Base-by-base conservation (phyloP, 1,284 basidiomycete genomes). In the Pholiota adiposa region DNA sequence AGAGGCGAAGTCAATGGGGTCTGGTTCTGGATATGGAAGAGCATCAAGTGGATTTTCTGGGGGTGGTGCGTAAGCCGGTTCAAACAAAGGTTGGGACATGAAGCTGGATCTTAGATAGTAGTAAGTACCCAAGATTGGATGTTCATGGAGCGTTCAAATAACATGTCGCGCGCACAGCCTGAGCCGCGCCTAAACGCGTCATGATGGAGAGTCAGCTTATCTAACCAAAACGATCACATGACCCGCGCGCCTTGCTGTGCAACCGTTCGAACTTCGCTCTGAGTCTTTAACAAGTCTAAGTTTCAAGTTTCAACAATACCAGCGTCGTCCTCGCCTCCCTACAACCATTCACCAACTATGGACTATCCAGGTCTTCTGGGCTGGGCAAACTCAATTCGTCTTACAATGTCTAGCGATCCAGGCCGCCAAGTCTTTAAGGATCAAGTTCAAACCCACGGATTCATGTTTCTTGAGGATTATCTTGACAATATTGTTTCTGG, bases 401-500 rank as follows among this genome's bases (percentile, higher is more conserved):
- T 84, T 14, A 81, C 82, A 36, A 90, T 93, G 86, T 83, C 80
- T 8, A 86, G 81, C 53, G 91, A 93, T 70, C 82, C 87, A 56
- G 89, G 87, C 31, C 83, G 88, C 21, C 80, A 87, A 63, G 75
- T 83, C 53, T 85, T 93, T 62, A 81, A 88, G 58, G 85, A 88
- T 56, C 88, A 92, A 68, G 82, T 93, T 33, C 87, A 90, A 59
- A 83, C 79, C 8, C 84, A 89, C 60, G 90, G 89, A 1, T 89
- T 92, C 69, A 77, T 85, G 63, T 93, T 92, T 72, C 82, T 93
- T 46, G 86, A 92, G 64, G 84, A 88, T 67, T 93, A 93, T 70
- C 76, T 92, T 40, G 85, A 89, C 67, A 85, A 85, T 66, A 89
- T 93, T 60, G 75, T 90, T 38, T 78, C 81, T 3, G 85, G 86